Percentiles rank a stretch among this genome's conserved stretches.
These are phyloP conservation scores for Veloboletus limbatus DNA, from an alignment of 1,284 basidiomycete genomes.

Conservation along the genomic window DNA sequence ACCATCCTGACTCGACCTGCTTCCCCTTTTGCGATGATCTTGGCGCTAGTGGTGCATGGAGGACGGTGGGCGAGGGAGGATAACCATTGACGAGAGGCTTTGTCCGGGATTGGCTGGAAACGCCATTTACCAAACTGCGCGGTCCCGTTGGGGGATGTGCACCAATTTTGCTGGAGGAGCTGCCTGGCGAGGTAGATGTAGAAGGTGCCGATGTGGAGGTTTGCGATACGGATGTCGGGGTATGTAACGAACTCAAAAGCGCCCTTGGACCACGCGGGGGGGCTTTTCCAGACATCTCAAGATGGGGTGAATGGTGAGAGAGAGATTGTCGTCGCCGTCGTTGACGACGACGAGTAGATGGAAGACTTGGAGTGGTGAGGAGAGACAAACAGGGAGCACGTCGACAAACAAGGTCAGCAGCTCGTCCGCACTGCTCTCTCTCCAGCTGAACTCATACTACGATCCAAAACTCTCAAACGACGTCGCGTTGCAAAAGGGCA, in stretches of 20 bases:
- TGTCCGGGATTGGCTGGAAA: constrained; percentile 17
- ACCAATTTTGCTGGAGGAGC: constrained; percentile 26
- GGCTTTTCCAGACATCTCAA: constrained; percentile 66
- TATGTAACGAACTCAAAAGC: constrained; percentile 46
- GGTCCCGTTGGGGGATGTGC: constrained; percentile 34
- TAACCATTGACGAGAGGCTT: constrained; percentile 31
- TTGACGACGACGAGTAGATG: constrained; percentile 26
- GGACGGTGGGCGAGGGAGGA: constrained; percentile 18
- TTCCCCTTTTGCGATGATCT: constrained; percentile 29
- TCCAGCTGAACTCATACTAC: too few relatives aligned
- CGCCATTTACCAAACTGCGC: constrained; percentile 33
- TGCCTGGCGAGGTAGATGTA: constrained; percentile 29
- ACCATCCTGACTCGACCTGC: constrained; percentile 20
- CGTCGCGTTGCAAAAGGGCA: too few relatives aligned
- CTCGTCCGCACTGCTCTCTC: too few relatives aligned
- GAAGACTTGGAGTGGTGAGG: constrained; percentile 7
- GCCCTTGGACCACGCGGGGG: constrained; percentile 72
- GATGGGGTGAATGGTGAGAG: background rate
- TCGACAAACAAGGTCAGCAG: constrained; percentile 24
- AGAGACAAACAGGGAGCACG: constrained; percentile 26
- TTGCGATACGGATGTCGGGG: constrained; percentile 27
- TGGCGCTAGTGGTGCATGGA: constrained; percentile 14
- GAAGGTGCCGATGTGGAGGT: constrained; percentile 30
- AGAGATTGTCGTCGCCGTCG: constrained; percentile 14
- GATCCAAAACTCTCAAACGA: too few relatives aligned